Evolutionary conservation across 2,329 filamentous ascomycete species (phyloP).

Genomic region (Blastomyces emzantsi): DNA sequence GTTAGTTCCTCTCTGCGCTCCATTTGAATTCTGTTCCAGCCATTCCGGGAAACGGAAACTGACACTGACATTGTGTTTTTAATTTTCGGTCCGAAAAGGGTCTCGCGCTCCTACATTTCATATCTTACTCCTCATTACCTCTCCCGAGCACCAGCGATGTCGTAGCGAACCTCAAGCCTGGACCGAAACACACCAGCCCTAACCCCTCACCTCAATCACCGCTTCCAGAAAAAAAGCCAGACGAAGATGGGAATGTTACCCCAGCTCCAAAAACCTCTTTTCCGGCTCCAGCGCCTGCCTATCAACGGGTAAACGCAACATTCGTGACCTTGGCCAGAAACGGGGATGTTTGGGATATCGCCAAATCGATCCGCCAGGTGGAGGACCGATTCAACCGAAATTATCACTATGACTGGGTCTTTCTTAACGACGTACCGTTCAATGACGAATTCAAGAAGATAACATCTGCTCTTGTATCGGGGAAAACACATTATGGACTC

Average conservation of each 20-base stretch:
- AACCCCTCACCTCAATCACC: not conserved
- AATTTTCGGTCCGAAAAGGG: slow-evolving; percentile 24
- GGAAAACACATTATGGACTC: slow-evolving; percentile 80
- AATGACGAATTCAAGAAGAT: slow-evolving; percentile 89
- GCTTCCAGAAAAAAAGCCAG: not conserved
- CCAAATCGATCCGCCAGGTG: slow-evolving; percentile 87
- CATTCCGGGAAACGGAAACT: not conserved
- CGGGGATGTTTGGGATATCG: slow-evolving; percentile 91
- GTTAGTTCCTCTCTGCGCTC: slow-evolving; percentile 44
- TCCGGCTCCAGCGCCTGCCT: not conserved
- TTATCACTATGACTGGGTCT: slow-evolving; percentile 98
- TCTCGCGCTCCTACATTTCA: slow-evolving; percentile 68
- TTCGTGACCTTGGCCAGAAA: slow-evolving; percentile 96
- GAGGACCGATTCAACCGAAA: slow-evolving; percentile 97
- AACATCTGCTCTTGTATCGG: slow-evolving; percentile 81
- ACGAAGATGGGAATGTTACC: not conserved
- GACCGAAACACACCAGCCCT: not conserved
- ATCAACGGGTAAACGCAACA: slow-evolving; percentile 82
- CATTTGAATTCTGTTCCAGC: not conserved
- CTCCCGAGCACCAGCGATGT: slow-evolving; percentile 16
- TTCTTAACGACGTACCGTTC: slow-evolving; percentile 93
- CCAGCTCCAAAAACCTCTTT: not conserved
- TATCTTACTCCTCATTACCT: slow-evolving; percentile 51
- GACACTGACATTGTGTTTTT: slow-evolving; percentile 16
- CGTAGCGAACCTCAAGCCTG: slow-evolving; percentile 7